Evolutionary conservation across 2,329 filamentous ascomycete genomes (phyloP), one percentile per base, ranked within the genome.

Genomic region (Aschersonia sp.): DNA sequence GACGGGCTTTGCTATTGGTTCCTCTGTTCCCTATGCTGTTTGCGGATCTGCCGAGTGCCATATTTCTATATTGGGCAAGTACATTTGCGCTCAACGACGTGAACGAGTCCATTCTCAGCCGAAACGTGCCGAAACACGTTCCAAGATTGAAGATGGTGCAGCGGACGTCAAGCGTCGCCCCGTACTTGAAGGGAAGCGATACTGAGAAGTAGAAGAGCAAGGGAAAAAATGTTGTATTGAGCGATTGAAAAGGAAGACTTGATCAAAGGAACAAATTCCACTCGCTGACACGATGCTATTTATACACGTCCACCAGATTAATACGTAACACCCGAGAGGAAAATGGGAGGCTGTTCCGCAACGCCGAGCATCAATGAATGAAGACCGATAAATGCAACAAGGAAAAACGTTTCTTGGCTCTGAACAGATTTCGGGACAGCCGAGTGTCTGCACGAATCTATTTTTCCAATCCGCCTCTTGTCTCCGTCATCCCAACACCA

Each of bases 401-500:
- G 2, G 2, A 20, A 20, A 20, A 20, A 1, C 20, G 20, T 20
- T 20, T 20, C 20, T 20, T 20, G 20, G 20, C 20, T 20, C 20
- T 20, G 20, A 20, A 20, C 20, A 20, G 20, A 20, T 20, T 20
- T 20, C 20, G 20, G 20, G 20, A 20, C 20, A 20, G 20, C 20
- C 20, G 20, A 20, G 20, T 20, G 20, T 20, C 20, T 2, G 20
- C 20, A 20, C 20, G 20, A 20, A 20, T 20, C 20, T 20, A 20
- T 20, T 20, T 2, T 20, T 20, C 20, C 20, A 20, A 20, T 20
- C 20, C 20, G 9, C 40, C n/a, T 43, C 7, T 28, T 6, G 40
- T 38, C 40, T 20, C 40, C n/a, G 9, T 70, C 59, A 94, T 50
- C 85, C 84, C 57, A 95, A 62, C 46, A 89, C 80, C 47, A 91